A percentile compares a stretch with the other conserved stretches of the same genome.
Conservation (phyloP, 2,329 filamentous ascomycete genomes). For the Metarhizium album region DNA sequence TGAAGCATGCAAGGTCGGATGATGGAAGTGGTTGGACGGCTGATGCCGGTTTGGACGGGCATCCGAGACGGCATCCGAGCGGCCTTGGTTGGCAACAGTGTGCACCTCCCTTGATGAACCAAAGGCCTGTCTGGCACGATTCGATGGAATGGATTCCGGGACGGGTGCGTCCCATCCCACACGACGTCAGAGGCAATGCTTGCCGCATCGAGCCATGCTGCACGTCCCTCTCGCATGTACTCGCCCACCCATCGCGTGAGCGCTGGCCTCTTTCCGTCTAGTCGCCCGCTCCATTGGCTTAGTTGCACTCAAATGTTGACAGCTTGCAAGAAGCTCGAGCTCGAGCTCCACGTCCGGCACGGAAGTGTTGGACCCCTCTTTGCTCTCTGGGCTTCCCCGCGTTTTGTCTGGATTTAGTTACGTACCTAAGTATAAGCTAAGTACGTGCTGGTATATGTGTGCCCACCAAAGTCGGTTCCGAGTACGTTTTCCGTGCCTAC, state of each 20-base stretch:
- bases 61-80: background rate
- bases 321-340: too few relatives aligned
- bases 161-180: background rate
- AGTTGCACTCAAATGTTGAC: too few relatives aligned
- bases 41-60: background rate
- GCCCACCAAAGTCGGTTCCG: too few relatives aligned
- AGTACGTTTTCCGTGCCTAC: too few relatives aligned
- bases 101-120: too few relatives aligned
- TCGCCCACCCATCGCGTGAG: too few relatives aligned
- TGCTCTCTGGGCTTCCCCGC: background rate
- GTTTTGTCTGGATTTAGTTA: conserved; percentile 2
- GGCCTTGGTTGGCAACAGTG: background rate
- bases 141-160: background rate
- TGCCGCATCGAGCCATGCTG: conserved; percentile 2
- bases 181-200: background rate
- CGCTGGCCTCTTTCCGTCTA: too few relatives aligned
- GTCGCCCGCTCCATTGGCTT: too few relatives aligned
- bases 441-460: too few relatives aligned
- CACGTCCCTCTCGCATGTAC: background rate
- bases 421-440: too few relatives aligned
- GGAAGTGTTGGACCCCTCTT: background rate
- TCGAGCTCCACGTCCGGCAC: too few relatives aligned
- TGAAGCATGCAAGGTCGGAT: background rate
- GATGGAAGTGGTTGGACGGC: background rate
- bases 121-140: background rate